Evolutionary conservation across 2,329 filamentous ascomycete genomes (phyloP).

Genomic region (Fusarium nematophilum): DNA sequence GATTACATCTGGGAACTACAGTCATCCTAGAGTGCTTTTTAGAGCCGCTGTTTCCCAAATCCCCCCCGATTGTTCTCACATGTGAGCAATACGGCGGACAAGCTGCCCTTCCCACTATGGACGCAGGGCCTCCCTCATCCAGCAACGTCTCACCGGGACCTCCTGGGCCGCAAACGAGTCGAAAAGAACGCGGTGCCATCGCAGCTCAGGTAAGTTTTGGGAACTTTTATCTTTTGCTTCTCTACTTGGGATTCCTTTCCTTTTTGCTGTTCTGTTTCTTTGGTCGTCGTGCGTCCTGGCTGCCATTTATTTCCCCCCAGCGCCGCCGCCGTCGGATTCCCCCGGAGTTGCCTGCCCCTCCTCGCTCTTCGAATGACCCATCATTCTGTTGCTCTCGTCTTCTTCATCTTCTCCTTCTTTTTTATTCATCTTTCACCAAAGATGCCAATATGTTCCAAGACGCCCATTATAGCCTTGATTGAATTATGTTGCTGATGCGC

Average conservation of each 20-base stretch:
- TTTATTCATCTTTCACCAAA: not conserved
- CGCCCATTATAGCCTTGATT: not conserved
- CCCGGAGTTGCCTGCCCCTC: too few species aligned
- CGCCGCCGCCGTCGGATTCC: too few species aligned
- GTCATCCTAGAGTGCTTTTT: conserved; percentile 38
- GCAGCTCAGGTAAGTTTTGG: conserved; percentile 50
- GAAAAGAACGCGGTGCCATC: conserved; percentile 54
- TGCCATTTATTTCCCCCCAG: too few species aligned
- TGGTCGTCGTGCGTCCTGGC: not conserved
- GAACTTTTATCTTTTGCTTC: not conserved
- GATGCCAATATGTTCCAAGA: too few species aligned
- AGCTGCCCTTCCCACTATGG: conserved; percentile 38
- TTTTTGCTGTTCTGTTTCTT: not conserved
- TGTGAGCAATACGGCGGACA: conserved; percentile 32
- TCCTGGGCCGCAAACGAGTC: conserved; percentile 46
- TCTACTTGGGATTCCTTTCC: not conserved
- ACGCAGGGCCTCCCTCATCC: conserved; percentile 40
- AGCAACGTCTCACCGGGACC: conserved; percentile 50
- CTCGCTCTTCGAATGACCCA: too few species aligned
- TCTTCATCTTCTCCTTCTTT: not conserved
- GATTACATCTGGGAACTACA: conserved; percentile 23
- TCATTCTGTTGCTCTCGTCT: not conserved
- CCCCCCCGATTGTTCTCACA: conserved; percentile 21
- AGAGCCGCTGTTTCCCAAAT: conserved; percentile 33
- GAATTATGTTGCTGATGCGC: conserved; percentile 18